Base-by-base conservation (phyloP, 2,329 filamentous ascomycete genomes). In the Ilyonectria sp. region DNA sequence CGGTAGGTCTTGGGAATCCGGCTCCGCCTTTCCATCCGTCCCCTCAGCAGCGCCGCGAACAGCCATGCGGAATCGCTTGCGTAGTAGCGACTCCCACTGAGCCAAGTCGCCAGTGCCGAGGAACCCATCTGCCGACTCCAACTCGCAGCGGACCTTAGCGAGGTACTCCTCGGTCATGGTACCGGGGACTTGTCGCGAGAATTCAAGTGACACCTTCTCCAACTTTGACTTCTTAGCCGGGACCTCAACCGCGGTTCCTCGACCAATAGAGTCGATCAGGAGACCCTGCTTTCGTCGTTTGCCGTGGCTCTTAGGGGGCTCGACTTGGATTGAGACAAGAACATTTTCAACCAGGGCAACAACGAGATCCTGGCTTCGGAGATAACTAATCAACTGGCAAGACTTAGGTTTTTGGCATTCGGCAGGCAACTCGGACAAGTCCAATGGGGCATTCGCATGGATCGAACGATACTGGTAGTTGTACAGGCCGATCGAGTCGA, bases 221-320 rank as follows among this genome's bases (percentile, higher is more conserved):
- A 72, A 73, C 67, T 78, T 79, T 5, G 62, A 66, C 53, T 76
- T 80, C 68, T 83, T 82, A 6, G 76, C 59, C 19, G 78, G 70
- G 44, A 81, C 71, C 70, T 83, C 82, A 4, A 81, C 74, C 11
- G 80, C 79, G 1, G 84, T 82, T 3, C 91, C 92, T 67, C 91
- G 91, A 2, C 92, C 91, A 60, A 95, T 89, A 0, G 92, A 92
- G 76, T 95, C 92, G 37, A 93, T 91, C 29, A 95, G 82, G 8
- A 93, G 83, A 9, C 91, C 91, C 58, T 89, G 86, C 44, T 86
- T 86, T 43, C 87, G 84, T 79, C 88, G 87, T 69, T 84, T 87
- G 65, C 84, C 83, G n/a, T 87, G 84, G 52, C 81, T 82, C 73
- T 86, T 86, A 1, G 89, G 89, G 2, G 87, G 86, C 74, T 92